Conservation (phyloP, 441 rosid species). For the Pelargonium myrrhifolium region DNA sequence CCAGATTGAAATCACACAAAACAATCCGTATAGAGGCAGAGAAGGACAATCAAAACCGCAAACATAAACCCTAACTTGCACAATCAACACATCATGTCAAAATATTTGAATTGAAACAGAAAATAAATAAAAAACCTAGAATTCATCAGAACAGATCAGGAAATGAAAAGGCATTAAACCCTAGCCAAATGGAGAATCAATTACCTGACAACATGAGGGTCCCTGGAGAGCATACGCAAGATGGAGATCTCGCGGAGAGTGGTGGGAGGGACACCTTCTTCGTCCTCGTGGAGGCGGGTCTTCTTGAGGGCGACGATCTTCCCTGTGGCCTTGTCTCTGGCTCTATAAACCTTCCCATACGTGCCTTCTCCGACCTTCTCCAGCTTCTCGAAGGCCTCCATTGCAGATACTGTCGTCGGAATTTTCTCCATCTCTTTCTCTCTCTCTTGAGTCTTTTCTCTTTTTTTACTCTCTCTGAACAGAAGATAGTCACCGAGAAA, state of each 20-base stretch:
- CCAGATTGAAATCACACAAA: not conserved
- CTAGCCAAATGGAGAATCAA: not conserved
- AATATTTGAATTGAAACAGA: too few relatives aligned
- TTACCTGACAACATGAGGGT: slow-evolving; percentile 86
- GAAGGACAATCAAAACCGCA: not conserved
- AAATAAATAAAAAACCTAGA: too few relatives aligned
- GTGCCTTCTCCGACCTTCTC: slow-evolving; percentile 99
- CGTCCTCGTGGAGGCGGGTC: slow-evolving; percentile 96
- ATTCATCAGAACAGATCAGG: not conserved
- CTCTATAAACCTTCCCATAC: slow-evolving; percentile 91
- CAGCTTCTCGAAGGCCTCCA: slow-evolving; percentile 92
- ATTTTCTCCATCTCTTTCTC: slow-evolving; percentile 38
- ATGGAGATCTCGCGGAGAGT: slow-evolving; percentile 98
- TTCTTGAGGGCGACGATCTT: slow-evolving; percentile 86
- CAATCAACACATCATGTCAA: not conserved
- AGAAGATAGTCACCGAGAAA: not conserved
- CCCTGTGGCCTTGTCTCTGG: slow-evolving; percentile 86
- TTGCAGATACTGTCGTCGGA: slow-evolving; percentile 40
- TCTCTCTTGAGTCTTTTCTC: not conserved
- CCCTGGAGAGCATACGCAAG: slow-evolving; percentile 94
- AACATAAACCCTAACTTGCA: not conserved
- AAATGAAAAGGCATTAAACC: not conserved
- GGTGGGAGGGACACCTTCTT: slow-evolving; percentile 98
- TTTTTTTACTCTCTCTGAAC: too few relatives aligned
- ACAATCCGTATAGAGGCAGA: not conserved